Evolutionary conservation across 352 stramenopile genomes (phyloP).

Genomic region (Aphanomyces euteiches): DNA sequence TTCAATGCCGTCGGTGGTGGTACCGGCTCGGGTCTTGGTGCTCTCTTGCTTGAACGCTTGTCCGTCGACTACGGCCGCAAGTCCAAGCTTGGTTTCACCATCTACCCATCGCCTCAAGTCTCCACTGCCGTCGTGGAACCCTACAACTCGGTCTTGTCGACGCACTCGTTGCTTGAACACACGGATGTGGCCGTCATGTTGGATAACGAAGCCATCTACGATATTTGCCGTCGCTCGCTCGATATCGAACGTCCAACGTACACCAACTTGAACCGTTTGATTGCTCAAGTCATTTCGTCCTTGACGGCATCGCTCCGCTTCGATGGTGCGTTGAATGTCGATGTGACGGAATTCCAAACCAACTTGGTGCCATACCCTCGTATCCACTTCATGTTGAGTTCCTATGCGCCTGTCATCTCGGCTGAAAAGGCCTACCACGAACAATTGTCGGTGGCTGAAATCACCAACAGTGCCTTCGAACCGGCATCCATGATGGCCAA

Average conservation of each 20-base stretch:
- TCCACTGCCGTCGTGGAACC: slow-evolving; percentile 96
- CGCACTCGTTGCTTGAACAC: slow-evolving; percentile 96
- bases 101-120: slow-evolving; percentile 96
- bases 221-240: slow-evolving; percentile 96
- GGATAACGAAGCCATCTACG: slow-evolving; percentile 98
- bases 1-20: slow-evolving; percentile 97
- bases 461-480: slow-evolving; percentile 98
- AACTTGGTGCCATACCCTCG: slow-evolving; percentile 99
- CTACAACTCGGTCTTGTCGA: slow-evolving; percentile 98
- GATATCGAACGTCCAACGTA: slow-evolving; percentile 98
- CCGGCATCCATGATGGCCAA: slow-evolving; percentile 99
- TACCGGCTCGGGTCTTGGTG: slow-evolving; percentile 96
- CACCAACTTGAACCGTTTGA: slow-evolving; percentile 98
- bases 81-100: slow-evolving; percentile 97
- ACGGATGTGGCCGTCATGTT: slow-evolving; percentile 97
- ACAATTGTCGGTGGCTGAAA: slow-evolving; percentile 96
- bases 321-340: slow-evolving; percentile 97
- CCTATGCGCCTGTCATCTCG: slow-evolving; percentile 97
- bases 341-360: slow-evolving; percentile 99
- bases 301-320: slow-evolving; percentile 97
- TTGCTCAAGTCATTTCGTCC: slow-evolving; percentile 98
- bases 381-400: slow-evolving; percentile 99
- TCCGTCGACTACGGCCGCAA: slow-evolving; percentile 98
- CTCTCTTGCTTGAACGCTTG: slow-evolving; percentile 95
- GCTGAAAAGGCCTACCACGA: slow-evolving; percentile 98